A percentile compares a stretch with the other conserved stretches of the same genome.
Conservation (phyloP, 352 stramenopile species). For the Phytophthora pinifolia region DNA sequence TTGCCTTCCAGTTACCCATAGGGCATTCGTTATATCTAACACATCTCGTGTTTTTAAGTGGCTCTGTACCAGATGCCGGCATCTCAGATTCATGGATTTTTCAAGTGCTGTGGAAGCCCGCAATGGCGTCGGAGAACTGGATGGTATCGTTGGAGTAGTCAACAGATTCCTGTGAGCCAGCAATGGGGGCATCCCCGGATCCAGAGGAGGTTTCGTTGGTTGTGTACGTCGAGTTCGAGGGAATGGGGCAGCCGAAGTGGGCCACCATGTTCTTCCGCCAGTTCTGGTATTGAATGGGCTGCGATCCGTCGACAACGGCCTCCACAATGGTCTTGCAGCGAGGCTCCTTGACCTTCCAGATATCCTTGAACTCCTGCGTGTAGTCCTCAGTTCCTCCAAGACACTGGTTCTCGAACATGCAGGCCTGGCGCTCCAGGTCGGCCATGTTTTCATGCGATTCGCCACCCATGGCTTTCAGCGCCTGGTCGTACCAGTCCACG, state of each 20-base stretch:
- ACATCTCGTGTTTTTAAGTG: too few relatives aligned
- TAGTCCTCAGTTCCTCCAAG: slow-evolving; percentile 53
- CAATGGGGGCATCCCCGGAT: slow-evolving; percentile 1
- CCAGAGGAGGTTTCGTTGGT: slow-evolving; percentile 1
- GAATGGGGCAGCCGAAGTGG: slow-evolving; percentile 42
- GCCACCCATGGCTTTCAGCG: slow-evolving; percentile 35
- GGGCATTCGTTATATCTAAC: too few relatives aligned
- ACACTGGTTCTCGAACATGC: slow-evolving; percentile 57
- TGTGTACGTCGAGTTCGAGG: slow-evolving; percentile 18
- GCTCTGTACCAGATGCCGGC: neutral
- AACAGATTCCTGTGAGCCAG: neutral
- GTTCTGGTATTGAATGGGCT: slow-evolving; percentile 30
- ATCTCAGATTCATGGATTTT: neutral
- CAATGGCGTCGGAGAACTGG: slow-evolving; percentile 16
- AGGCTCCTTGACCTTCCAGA: slow-evolving; percentile 40
- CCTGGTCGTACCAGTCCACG: slow-evolving; percentile 49
- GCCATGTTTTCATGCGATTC: slow-evolving; percentile 37
- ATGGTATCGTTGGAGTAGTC: slow-evolving; percentile 29
- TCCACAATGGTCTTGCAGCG: slow-evolving; percentile 56
- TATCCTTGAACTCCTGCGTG: slow-evolving; percentile 42
- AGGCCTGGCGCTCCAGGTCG: slow-evolving; percentile 58
- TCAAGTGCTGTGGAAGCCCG: too few relatives aligned
- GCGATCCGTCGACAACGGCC: slow-evolving; percentile 33
- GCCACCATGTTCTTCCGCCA: slow-evolving; percentile 43
- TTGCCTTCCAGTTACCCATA: too few relatives aligned